Conservation (phyloP, 2,329 filamentous ascomycete genomes). For the Penicillium nordicum region DNA sequence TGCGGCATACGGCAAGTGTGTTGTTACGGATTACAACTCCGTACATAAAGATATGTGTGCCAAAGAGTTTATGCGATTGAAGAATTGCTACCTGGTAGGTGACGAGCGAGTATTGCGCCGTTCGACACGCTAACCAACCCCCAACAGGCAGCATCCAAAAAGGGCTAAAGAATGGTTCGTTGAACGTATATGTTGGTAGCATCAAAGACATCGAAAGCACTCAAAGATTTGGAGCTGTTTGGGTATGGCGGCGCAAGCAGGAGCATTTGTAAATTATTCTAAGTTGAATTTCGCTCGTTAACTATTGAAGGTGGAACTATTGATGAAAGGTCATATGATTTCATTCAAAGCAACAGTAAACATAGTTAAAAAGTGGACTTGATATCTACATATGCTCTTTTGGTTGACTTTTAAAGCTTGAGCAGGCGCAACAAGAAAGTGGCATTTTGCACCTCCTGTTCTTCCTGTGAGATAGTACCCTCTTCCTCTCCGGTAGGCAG, state of each 20-base stretch:
- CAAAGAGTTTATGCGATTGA: constrained; percentile 78
- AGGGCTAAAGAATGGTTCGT: constrained; percentile 31
- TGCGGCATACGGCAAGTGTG: constrained; percentile 82
- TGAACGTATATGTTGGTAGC: not conserved
- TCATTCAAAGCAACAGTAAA: constrained; percentile 3
- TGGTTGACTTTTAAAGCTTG: constrained; percentile 55
- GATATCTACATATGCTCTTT: constrained; percentile 9
- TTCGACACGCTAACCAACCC: not conserved
- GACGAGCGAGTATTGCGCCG: not conserved
- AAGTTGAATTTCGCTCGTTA: not conserved
- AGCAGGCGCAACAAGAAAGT: constrained; percentile 73
- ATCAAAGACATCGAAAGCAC: not conserved
- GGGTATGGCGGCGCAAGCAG: not conserved
- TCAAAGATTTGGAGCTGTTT: not conserved
- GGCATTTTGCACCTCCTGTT: constrained; percentile 80
- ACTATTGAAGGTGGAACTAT: not conserved
- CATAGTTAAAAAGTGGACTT: constrained; percentile 1
- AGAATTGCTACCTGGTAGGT: constrained; percentile 80
- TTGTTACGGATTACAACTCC: constrained; percentile 84
- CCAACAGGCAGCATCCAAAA: constrained; percentile 53
- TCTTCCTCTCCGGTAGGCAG: constrained; percentile 53
- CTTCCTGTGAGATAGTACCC: constrained; percentile 71
- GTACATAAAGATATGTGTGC: constrained; percentile 87
- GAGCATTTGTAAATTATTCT: not conserved
- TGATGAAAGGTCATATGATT: constrained; percentile 1